Base-by-base conservation (phyloP, 805 yeast genomes). In the Yamadazyma akitaensis region DNA sequence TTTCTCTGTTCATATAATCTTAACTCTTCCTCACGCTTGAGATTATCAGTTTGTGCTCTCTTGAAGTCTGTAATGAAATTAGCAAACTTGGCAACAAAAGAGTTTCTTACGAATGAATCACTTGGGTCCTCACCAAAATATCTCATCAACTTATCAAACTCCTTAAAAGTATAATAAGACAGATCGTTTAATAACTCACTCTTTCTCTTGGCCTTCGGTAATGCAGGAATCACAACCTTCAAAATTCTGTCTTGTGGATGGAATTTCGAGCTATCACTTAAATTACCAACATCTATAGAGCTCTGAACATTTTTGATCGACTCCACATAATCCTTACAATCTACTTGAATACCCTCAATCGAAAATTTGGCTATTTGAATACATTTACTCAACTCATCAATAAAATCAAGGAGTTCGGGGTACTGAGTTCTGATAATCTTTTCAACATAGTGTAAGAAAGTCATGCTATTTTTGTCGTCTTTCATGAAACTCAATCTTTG, bases 371-470 rank as follows among this genome's bases (percentile, higher is more conserved):
- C 74, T 13, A 82, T 76, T 19, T 77, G 81, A 21, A 66, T 56
- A 37, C 85, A 72, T 43, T 69, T 76, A 13, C 69, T 57, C 46
- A 86, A 63, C 43, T 86, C 92, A 44, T 79, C 79, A 31, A 82
- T 69, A 62, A 86, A 85, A 2, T 63, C 72, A 49, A 82, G 73
- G 14, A 80, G 65, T 24, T 84, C 85, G 1, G 90, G 85, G 58
- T 82, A 86, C 49, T 82, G 80, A 1, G 67, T 63, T 48, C 95
- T 65, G n/a, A 85, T 66, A 14, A 83, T 71, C 56, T 77, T 81
- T 57, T 86, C 95, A 48, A 86, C 82, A 54, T 84, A 86, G 58
- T 86, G 92, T 55, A 86, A 69, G 54, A 86, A 80, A 0, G 91
- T 83, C 70, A 80, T 76, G 52, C 82, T 79, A 57, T 83, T 85